A percentile compares a stretch with the other conserved stretches of the same genome.
phyloP scores from a whole-genome alignment of 441 rosid genomes.

The California macrophylla region DNA sequence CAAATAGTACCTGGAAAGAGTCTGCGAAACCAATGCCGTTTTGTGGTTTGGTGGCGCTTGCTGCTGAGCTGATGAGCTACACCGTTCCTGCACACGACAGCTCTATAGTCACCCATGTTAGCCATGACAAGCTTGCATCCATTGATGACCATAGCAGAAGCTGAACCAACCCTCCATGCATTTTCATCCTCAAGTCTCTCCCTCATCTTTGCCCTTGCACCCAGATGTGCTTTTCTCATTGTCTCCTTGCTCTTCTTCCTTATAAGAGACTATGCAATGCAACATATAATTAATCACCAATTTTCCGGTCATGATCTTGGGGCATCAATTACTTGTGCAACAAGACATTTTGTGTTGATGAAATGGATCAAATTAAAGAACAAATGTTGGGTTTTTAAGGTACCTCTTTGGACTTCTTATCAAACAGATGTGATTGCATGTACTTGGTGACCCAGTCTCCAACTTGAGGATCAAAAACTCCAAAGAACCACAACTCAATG shows the following conservation, averaged over 20 bases:
- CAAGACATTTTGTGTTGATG: background rate
- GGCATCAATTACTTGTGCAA: background rate
- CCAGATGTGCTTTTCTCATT: conserved; percentile 42
- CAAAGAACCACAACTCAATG: conserved; percentile 59
- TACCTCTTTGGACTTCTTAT: conserved; percentile 40
- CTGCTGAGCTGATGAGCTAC: conserved; percentile 43
- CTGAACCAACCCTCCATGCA: conserved; percentile 34
- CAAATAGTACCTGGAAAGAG: conserved; percentile 43
- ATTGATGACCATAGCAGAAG: conserved; percentile 49
- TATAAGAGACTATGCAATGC: conserved; percentile 30
- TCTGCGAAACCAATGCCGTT: conserved; percentile 37
- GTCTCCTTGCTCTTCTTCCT: conserved; percentile 44
- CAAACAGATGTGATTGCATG: conserved; percentile 54
- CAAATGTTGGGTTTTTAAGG: background rate
- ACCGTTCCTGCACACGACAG: conserved; percentile 54
- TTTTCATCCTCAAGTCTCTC: conserved; percentile 30
- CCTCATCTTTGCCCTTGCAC: conserved; percentile 37
- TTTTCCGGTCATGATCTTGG: no score
- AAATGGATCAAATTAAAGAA: background rate
- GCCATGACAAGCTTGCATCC: conserved; percentile 61
- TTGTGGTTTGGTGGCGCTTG: conserved; percentile 23
- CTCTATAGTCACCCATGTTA: conserved; percentile 50
- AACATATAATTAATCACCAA: background rate
- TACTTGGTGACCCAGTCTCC: conserved; percentile 44
- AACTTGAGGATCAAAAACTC: conserved; percentile 36